Evolutionary conservation across 2,329 filamentous ascomycete genomes (phyloP).

Genomic region (Alternaria alternata): DNA sequence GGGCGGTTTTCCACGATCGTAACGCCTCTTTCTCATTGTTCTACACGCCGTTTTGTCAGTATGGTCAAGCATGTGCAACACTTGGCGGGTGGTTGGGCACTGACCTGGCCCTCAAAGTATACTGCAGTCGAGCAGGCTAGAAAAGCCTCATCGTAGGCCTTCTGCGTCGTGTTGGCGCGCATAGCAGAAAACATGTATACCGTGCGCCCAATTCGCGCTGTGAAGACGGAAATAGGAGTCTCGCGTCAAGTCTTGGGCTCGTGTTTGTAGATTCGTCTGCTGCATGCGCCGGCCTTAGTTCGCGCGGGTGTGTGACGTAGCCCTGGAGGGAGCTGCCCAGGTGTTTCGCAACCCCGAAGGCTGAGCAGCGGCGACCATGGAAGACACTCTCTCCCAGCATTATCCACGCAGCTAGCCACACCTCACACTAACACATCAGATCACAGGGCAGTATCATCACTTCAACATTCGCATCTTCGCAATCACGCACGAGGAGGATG

Average conservation of each 20-base stretch:
- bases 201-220: slow-evolving; percentile 19
- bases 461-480: slow-evolving; percentile 1
- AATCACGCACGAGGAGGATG: slow-evolving; percentile 15
- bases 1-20: slow-evolving; percentile 86
- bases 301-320: slow-evolving; percentile 44
- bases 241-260: slow-evolving; percentile 18
- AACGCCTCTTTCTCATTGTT: slow-evolving; percentile 91
- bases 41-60: slow-evolving; percentile 56
- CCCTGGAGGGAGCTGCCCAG: slow-evolving; percentile 29
- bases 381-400: slow-evolving; percentile 19
- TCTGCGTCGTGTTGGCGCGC: slow-evolving; percentile 78
- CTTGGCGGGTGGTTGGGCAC: slow-evolving; percentile 26
- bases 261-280: slow-evolving; percentile 32
- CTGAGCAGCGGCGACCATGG: slow-evolving; percentile 25
- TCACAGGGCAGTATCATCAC: not conserved
- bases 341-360: slow-evolving; percentile 20
- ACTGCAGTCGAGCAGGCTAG: slow-evolving; percentile 93
- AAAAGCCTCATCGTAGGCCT: slow-evolving; percentile 97
- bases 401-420: slow-evolving; percentile 12
- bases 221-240: slow-evolving; percentile 47
- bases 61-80: not conserved
- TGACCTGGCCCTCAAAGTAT: slow-evolving; percentile 91
- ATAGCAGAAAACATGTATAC: slow-evolving; percentile 42
- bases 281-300: slow-evolving; percentile 31
- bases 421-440: not conserved